Conservation (phyloP, 2,329 filamentous ascomycete genomes). For the Exophiala aquamarina region DNA sequence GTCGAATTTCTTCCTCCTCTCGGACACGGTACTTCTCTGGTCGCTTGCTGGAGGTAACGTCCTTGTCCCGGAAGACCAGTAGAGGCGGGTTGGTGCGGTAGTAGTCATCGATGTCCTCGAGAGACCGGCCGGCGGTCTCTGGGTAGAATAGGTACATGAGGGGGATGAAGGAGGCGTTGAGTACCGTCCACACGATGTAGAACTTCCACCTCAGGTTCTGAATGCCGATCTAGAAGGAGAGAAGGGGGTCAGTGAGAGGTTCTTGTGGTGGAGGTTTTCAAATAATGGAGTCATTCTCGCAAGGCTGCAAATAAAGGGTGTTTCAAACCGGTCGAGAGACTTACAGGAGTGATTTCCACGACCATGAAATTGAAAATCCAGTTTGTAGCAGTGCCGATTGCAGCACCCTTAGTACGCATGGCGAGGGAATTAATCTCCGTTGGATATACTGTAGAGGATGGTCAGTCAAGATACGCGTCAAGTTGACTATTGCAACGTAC, state of each 20-base stretch:
- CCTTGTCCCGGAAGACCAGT: conserved; percentile 49
- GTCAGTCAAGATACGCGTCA: neutral
- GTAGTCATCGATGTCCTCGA: conserved; percentile 11
- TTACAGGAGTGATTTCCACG: too few species aligned
- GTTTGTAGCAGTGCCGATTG: conserved; percentile 51
- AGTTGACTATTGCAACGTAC: conserved; percentile 1
- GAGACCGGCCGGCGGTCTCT: conserved; percentile 3
- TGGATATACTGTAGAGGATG: conserved; percentile 38
- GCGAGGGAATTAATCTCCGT: conserved; percentile 52
- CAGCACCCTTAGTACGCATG: conserved; percentile 51
- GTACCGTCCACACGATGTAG: conserved; percentile 8
- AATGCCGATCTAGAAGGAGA: too few species aligned
- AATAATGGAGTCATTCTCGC: too few species aligned
- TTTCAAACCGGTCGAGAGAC: too few species aligned
- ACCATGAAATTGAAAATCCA: conserved; percentile 54
- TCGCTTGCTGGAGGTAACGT: conserved; percentile 47
- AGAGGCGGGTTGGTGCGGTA: conserved; percentile 39
- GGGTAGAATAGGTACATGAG: neutral
- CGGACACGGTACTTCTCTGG: conserved; percentile 51
- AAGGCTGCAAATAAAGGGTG: too few species aligned
- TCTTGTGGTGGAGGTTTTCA: too few species aligned
- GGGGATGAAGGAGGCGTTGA: neutral
- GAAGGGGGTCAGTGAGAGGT: too few species aligned
- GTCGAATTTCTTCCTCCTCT: conserved; percentile 42
- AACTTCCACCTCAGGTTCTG: conserved; percentile 5